Base-by-base conservation (phyloP, 371 early-diverging fungal genomes). In the Globomyces sp. region DNA sequence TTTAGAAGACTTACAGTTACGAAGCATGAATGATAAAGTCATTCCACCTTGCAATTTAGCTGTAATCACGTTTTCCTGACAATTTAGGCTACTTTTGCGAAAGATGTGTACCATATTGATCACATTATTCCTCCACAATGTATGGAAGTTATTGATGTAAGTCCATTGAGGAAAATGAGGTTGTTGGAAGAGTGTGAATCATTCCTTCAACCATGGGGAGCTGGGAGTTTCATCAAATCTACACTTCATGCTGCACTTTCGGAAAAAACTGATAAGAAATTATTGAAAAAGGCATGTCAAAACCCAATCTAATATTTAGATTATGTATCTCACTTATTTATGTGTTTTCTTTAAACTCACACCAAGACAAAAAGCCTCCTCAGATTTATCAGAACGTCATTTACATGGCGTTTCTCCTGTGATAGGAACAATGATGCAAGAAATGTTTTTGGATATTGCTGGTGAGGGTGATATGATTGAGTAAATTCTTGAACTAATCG, bases 91-190 rank as follows among this genome's bases (percentile, higher is more conserved):
- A 80, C 79, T 10, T 77, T 82, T 10, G 85, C 87, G 11, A 82
- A 83, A 36, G 86, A 87, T 4, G 87, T 92, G 40, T 94, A 92
- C 77, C 86, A 91, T 46, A 57, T 89, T 53, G 82, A 85, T 8
- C 80, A 85, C 57, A 83, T 94, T 62, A 77, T 90, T 45, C 80
- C 89, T 8, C 76, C 80, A 4, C 78, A 79, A 52, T 86, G 87
- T 64, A 75, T 89, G 48, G 77, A 80, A 11, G 70, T 84, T 36
- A 83, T 90, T 65, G 77, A 80, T 52, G 72, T 83, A 67, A 81
- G 85, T 75, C 71, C 80, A 44, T 37, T 89, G 4, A 74, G 82
- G 66, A 82, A 83, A 58, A 76, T 75, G 43, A 55, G 67, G 4
- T 11, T 49, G 48, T 34, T 40, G 43, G 61, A 67, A 2, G 74